These are phyloP conservation scores for Melastoma malabathricum DNA, from an alignment of 345 rosid genomes.

Conservation along the genomic window DNA sequence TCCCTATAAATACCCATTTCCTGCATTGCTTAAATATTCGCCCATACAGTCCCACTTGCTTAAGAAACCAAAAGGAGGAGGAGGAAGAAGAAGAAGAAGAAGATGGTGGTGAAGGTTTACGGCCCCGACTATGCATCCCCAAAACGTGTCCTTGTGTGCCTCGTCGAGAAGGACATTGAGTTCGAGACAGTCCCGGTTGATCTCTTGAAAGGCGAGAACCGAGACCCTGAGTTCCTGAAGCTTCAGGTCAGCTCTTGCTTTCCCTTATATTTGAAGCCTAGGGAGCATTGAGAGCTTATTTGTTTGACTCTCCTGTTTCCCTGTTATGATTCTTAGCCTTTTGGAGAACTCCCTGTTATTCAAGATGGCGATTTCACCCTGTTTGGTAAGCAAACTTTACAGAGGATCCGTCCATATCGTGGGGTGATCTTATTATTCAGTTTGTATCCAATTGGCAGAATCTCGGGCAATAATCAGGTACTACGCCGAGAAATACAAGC, in stretches of 20 bases:
- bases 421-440: no score
- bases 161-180: conserved; percentile 38
- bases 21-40: not conserved
- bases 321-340: conserved; percentile 38
- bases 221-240: conserved; percentile 31
- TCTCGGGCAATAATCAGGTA: conserved; percentile 63
- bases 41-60: not conserved
- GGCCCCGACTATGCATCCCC: conserved; percentile 38
- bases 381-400: conserved; percentile 22
- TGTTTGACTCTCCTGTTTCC: not conserved
- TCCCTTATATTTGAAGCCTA: not conserved
- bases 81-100: conserved; percentile 17
- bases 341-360: conserved; percentile 45
- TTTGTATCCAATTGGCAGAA: conserved; percentile 17
- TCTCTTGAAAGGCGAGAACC: conserved; percentile 48
- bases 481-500: conserved; percentile 50
- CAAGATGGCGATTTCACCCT: conserved; percentile 44
- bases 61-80: not conserved
- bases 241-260: conserved; percentile 28
- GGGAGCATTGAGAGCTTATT: not conserved
- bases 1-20: no score
- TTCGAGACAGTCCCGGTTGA: conserved; percentile 51
- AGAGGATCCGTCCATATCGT: not conserved
- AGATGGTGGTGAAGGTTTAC: conserved; percentile 53
- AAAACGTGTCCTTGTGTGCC: conserved; percentile 31